Conservation (phyloP, 1,284 basidiomycete genomes). For the Ceratobasidium sp. region DNA sequence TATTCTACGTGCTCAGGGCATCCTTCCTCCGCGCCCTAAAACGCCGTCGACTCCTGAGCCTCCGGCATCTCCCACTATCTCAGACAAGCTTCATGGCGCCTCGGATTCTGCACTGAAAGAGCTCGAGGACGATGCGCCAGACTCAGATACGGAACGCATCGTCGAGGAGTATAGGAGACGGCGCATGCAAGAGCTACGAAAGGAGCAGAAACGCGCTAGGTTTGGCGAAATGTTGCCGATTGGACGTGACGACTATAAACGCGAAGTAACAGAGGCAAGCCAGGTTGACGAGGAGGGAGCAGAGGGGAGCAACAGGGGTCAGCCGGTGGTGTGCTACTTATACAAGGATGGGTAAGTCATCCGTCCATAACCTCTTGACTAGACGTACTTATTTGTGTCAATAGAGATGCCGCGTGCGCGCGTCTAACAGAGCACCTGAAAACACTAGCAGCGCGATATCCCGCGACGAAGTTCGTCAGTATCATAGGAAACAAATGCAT, state of each 20-base stretch:
- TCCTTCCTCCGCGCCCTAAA: conserved; percentile 78
- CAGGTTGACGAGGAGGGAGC: conserved; percentile 70
- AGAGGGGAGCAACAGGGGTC: conserved; percentile 68
- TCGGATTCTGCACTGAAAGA: conserved; percentile 58
- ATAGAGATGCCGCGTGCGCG: conserved; percentile 81
- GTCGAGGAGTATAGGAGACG: conserved; percentile 76
- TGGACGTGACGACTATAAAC: conserved; percentile 90
- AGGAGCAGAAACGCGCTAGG: conserved; percentile 69
- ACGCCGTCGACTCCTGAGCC: conserved; percentile 79
- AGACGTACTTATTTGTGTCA: not conserved
- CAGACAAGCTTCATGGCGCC: conserved; percentile 67
- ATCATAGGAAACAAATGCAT: conserved; percentile 97
- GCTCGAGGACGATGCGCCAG: conserved; percentile 71
- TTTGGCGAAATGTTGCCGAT: conserved; percentile 93
- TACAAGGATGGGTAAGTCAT: conserved; percentile 86
- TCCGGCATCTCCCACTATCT: conserved; percentile 71
- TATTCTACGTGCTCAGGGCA: conserved; percentile 89
- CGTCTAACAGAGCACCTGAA: conserved; percentile 78
- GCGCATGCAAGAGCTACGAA: conserved; percentile 73
- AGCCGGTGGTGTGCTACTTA: conserved; percentile 87
- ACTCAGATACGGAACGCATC: conserved; percentile 82
- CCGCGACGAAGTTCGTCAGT: conserved; percentile 94
- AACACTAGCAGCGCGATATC: conserved; percentile 81
- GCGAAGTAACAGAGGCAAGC: conserved; percentile 95
- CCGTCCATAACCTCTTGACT: conserved; percentile 13